Percentiles rank a stretch among this genome's conserved stretches.
These are phyloP conservation scores for Letharia columbiana DNA, from an alignment of 495 filamentous ascomycete genomes.

Conservation along the genomic window DNA sequence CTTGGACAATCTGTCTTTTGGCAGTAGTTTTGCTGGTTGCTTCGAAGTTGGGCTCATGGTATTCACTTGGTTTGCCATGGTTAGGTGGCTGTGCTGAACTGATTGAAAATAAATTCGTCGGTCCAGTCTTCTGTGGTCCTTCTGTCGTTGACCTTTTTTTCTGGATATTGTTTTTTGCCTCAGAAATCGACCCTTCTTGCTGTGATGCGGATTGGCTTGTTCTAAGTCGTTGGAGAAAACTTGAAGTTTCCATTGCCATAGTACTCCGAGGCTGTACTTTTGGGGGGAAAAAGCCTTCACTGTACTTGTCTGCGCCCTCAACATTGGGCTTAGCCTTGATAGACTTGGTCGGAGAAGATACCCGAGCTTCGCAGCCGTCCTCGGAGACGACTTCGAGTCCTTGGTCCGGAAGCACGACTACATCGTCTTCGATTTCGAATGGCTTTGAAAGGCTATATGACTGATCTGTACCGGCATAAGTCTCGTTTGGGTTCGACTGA, in stretches of 20 bases:
- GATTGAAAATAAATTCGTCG: neutral
- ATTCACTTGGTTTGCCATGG: neutral
- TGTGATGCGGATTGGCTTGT: neutral
- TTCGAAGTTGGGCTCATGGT: neutral
- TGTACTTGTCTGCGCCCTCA: neutral
- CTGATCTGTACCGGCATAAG: neutral
- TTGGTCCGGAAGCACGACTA: neutral
- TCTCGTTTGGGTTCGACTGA: neutral
- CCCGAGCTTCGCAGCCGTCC: neutral
- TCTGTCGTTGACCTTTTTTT: neutral
- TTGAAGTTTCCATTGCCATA: neutral
- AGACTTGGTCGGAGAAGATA: neutral
- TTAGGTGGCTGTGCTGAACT: neutral
- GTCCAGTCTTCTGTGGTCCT: neutral
- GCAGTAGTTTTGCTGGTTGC: neutral
- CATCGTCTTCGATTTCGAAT: neutral
- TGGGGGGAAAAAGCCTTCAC: neutral
- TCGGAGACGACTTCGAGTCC: neutral
- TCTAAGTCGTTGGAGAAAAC: neutral
- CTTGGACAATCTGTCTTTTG: slow-evolving; percentile 1
- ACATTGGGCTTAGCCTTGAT: neutral
- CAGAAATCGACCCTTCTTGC: neutral
- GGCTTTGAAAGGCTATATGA: neutral
- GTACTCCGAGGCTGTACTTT: neutral
- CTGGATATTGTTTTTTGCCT: neutral